Evolutionary conservation across 495 filamentous ascomycete species (phyloP).

Genomic region (Talaromyces nanjingensis): DNA sequence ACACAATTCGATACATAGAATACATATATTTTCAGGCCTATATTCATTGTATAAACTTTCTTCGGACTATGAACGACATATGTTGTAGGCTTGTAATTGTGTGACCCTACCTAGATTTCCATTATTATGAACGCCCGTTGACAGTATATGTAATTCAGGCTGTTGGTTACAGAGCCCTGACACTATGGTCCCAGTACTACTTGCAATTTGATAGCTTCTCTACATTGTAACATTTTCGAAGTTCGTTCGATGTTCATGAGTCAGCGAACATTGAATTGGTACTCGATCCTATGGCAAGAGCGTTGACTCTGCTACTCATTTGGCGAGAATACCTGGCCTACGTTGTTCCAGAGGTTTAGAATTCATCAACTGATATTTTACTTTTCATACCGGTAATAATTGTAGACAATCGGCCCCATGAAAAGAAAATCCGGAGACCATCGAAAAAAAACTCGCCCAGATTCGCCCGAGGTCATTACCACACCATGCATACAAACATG

Average conservation of each 20-base stretch:
- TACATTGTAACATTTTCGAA: not conserved
- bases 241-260: not conserved
- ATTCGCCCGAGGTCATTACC: conserved; percentile 10
- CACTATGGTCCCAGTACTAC: not conserved
- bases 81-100: not conserved
- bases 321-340: not conserved
- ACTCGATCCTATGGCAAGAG: not conserved
- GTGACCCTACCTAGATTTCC: not conserved
- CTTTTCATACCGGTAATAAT: conserved; percentile 11
- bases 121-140: not conserved
- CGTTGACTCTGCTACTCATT: not conserved
- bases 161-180: not conserved
- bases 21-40: not conserved
- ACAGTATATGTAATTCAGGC: too few species aligned
- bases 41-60: not conserved
- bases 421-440: conserved; percentile 8
- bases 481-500: conserved; percentile 5
- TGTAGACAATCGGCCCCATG: conserved; percentile 9
- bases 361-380: conserved; percentile 10
- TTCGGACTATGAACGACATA: not conserved
- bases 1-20: not conserved
- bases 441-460: conserved; percentile 9
- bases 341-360: not conserved
- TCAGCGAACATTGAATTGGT: not conserved
- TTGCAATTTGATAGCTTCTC: not conserved